These are phyloP conservation scores for Aureobasidium sp. DNA, from an alignment of 2,329 filamentous ascomycete genomes.

Conservation along the genomic window DNA sequence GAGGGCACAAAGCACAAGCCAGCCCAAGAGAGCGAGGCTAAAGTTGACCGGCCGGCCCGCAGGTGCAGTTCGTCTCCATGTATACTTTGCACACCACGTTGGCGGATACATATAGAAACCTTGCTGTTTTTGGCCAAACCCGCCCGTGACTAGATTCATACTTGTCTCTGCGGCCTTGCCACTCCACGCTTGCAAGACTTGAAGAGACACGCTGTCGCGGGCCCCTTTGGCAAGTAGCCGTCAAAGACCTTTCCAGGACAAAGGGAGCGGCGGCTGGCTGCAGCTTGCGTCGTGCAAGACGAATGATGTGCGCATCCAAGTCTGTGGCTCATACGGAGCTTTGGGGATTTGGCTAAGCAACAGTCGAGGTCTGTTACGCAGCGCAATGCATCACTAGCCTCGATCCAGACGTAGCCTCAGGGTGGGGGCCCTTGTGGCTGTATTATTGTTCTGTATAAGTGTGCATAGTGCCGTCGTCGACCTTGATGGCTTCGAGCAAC, in stretches of 20 bases:
- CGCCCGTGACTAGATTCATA: background rate
- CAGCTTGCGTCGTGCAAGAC: slow-evolving; percentile 10
- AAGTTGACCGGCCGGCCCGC: slow-evolving; percentile 10
- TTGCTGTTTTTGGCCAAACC: background rate
- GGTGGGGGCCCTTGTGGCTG: background rate
- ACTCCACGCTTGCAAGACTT: background rate
- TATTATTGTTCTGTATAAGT: background rate
- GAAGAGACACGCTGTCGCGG: background rate
- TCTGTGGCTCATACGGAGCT: background rate
- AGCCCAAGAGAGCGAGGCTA: background rate
- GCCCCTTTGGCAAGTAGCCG: background rate
- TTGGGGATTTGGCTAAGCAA: background rate
- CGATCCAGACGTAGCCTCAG: background rate
- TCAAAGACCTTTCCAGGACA: slow-evolving; percentile 3
- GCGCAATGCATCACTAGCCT: slow-evolving; percentile 3
- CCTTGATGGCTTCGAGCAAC: background rate
- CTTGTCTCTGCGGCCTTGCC: background rate
- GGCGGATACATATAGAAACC: background rate
- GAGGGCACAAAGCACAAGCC: slow-evolving; percentile 4
- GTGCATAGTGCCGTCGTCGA: background rate
- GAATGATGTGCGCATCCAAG: slow-evolving; percentile 1
- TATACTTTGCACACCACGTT: slow-evolving; percentile 5
- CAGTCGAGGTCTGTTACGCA: background rate
- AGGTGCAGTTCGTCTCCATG: background rate
- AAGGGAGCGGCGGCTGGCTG: slow-evolving; percentile 6